Evolutionary conservation across 2,329 filamentous ascomycete genomes (phyloP), one percentile per base, ranked within the genome.

Genomic region (Sordariomycetes sp.): DNA sequence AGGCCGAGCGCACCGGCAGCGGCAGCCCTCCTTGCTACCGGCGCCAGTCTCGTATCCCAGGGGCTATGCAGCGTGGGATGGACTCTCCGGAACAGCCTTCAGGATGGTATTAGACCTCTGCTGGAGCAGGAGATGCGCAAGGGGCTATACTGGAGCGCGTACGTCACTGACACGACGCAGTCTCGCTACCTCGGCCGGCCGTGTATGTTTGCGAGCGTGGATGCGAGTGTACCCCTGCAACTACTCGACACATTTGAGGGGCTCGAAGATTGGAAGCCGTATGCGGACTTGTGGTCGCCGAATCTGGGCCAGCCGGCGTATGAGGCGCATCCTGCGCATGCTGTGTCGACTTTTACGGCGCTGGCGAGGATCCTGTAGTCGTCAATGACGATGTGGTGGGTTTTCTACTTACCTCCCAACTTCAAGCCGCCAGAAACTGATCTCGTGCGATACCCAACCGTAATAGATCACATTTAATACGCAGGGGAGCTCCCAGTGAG

Each of bases 101-200:
- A 67, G 68, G 22, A 72, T 72, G 69, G 65, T 71, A 8, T 66
- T 70, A 8, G 69, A 72, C 55, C 58, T 72, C 22, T 70, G 70
- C 35, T 67, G 55, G 65, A 67, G 45, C 65, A 65, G 42, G 67
- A 69, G 61, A 68, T 69, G 62, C 65, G 66, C 42, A 66, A 67
- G 57, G 63, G 67, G 10, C 62, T 69, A 6, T 69, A 69, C 56
- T 69, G 67, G 67, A 66, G 67, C 28, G 67, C 67, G 17, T 68
- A 68, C 50, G 65, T 67, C 12, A 68, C 65, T 2, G 67, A 69
- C 58, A 65, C 64, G 52, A 67, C 67, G 1, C 67, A 69, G 53
- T 62, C 65, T 13, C 59, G 69, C 45, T 69, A 68, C 53, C 64
- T 69, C 12, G 67, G 67, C 50, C 63, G 67, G 15, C 67, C 66